Percentiles rank a stretch among this genome's conserved stretches.
Evolutionary conservation across 2,329 filamentous ascomycete genomes (phyloP).

Genomic region (Beauveria scarabaeidicola): DNA sequence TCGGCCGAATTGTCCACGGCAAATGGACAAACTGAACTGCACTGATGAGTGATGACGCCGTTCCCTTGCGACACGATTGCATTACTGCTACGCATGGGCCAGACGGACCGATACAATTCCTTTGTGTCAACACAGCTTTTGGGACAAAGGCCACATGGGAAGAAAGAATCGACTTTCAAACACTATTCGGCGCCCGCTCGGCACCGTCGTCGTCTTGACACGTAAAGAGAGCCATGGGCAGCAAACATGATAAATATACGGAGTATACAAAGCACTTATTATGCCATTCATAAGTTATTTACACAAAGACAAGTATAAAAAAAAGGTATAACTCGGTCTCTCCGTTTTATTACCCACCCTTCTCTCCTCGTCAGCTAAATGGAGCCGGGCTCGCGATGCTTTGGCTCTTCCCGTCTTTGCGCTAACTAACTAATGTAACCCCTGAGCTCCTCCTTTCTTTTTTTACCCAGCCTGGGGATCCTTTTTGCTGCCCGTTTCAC

Average conservation of each 20-base stretch:
- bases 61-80: background rate
- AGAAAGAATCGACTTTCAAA: too few relatives aligned
- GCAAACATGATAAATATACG: background rate
- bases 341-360: background rate
- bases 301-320: background rate
- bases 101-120: too few relatives aligned
- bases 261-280: too few relatives aligned
- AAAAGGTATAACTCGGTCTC: background rate
- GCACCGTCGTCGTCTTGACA: too few relatives aligned
- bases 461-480: background rate
- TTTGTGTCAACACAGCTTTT: too few relatives aligned
- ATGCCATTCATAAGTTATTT: background rate
- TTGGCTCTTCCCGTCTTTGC: background rate
- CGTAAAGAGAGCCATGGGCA: background rate
- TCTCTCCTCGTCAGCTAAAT: background rate
- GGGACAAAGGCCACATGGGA: background rate
- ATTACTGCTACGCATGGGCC: background rate
- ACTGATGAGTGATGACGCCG: background rate
- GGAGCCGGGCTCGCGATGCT: background rate
- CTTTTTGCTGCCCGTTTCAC: slow-evolving; percentile 1
- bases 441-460: background rate
- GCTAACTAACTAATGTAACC: background rate
- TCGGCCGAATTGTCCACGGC: background rate
- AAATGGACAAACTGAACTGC: too few relatives aligned
- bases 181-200: too few relatives aligned